phyloP scores from a whole-genome alignment of 495 filamentous ascomycete species.

The Durotheca rogersii region DNA sequence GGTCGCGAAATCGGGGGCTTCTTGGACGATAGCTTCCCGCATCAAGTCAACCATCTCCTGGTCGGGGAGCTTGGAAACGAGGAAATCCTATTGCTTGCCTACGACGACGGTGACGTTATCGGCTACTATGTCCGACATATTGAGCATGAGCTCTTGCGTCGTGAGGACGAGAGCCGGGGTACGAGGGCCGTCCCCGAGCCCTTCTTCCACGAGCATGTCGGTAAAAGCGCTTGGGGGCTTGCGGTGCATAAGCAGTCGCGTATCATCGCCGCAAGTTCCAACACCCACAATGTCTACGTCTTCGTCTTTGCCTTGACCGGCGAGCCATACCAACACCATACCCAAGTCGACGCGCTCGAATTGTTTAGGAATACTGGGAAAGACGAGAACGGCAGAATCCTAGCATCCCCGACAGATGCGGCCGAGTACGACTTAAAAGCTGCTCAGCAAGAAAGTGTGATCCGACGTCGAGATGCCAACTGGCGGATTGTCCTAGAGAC shows the following conservation, averaged over 20 bases:
- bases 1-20: constrained; percentile 49
- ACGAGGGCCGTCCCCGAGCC: constrained; percentile 34
- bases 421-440: constrained; percentile 8
- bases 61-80: constrained; percentile 77
- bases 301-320: constrained; percentile 70
- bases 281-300: constrained; percentile 64
- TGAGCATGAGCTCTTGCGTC: constrained; percentile 25
- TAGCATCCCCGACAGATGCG: background rate
- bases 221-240: constrained; percentile 81
- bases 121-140: constrained; percentile 67
- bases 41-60: constrained; percentile 76
- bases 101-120: constrained; percentile 87
- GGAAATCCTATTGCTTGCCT: constrained; percentile 74
- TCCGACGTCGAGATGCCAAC: constrained; percentile 39
- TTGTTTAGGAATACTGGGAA: constrained; percentile 26
- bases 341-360: constrained; percentile 15
- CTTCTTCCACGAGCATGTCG: constrained; percentile 76
- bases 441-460: constrained; percentile 26
- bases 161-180: constrained; percentile 9
- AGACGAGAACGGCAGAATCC: constrained; percentile 23
- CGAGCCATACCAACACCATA: constrained; percentile 12
- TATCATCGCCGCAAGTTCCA: constrained; percentile 79
- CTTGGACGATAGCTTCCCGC: constrained; percentile 58
- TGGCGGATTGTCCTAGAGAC: constrained; percentile 46
- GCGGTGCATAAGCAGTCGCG: constrained; percentile 77